Evolutionary conservation across 768 basidiomycete species (phyloP).

Genomic region (Boletus reticulatus): DNA sequence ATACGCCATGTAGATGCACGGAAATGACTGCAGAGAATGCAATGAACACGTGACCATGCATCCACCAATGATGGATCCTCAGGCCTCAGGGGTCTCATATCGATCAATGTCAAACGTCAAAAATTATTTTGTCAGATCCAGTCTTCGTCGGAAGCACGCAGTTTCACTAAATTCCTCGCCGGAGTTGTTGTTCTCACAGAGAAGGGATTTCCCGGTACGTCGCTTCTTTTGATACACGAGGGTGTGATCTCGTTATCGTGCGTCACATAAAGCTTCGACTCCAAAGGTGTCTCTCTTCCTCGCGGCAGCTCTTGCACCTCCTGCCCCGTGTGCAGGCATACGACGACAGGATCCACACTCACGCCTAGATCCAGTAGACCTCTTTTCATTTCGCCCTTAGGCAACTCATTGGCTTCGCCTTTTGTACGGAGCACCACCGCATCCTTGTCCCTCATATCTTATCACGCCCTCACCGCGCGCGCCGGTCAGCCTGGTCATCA

Average conservation of each 20-base stretch:
- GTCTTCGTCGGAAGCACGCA: background rate
- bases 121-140: background rate
- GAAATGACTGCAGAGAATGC: conserved; percentile 24
- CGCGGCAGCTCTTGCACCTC: conserved; percentile 9
- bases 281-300: conserved; percentile 3
- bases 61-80: background rate
- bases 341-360: conserved; percentile 15
- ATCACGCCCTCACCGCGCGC: too few relatives aligned
- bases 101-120: background rate
- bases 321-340: conserved; percentile 23
- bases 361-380: background rate
- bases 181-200: conserved; percentile 13
- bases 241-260: conserved; percentile 7
- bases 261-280: conserved; percentile 23
- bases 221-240: conserved; percentile 29
- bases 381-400: background rate
- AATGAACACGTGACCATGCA: conserved; percentile 1
- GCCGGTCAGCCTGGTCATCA: background rate
- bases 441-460: background rate
- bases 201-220: conserved; percentile 21
- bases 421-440: background rate
- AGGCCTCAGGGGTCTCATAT: background rate
- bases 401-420: background rate
- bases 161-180: background rate
- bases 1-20: conserved; percentile 12